Percentiles rank a stretch among this genome's conserved stretches.
Conservation (phyloP, 1,284 basidiomycete species). For the Rhodotorula sp. region DNA sequence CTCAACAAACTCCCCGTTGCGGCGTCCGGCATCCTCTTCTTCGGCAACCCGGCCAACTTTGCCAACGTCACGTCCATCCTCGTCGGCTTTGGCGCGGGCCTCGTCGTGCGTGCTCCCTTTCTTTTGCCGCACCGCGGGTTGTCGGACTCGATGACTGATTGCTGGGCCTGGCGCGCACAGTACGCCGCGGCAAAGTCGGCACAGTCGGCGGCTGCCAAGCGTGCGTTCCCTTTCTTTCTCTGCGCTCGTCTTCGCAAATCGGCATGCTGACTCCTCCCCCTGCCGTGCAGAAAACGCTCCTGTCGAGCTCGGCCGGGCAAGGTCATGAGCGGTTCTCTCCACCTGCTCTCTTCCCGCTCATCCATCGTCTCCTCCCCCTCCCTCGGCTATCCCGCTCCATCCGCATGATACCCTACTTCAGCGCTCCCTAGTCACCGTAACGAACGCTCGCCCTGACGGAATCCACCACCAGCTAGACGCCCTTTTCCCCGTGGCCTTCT, state of each 20-base stretch:
- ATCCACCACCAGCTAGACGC: too few relatives aligned
- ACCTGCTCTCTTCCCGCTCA: background rate
- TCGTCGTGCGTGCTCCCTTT: conserved; percentile 26
- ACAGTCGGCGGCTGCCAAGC: conserved; percentile 31
- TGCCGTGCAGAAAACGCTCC: background rate
- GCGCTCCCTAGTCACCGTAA: too few relatives aligned
- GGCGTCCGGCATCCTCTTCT: conserved; percentile 75
- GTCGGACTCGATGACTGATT: too few relatives aligned
- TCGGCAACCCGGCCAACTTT: conserved; percentile 78
- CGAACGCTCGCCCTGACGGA: too few relatives aligned
- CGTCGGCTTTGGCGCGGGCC: conserved; percentile 87
- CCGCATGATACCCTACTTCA: too few relatives aligned
- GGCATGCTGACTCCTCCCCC: background rate
- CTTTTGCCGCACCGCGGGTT: too few relatives aligned
- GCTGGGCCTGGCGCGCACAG: background rate
- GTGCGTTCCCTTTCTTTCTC: background rate
- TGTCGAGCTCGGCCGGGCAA: conserved; percentile 14
- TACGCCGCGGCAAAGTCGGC: conserved; percentile 40
- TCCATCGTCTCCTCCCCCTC: background rate
- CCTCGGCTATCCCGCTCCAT: too few relatives aligned
- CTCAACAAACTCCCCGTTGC: conserved; percentile 98
- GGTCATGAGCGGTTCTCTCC: background rate
- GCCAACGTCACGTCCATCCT: conserved; percentile 85
- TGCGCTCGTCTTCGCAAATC: background rate
- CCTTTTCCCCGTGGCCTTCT: background rate